phyloP scores from a whole-genome alignment of 768 basidiomycete species.

The Mycena pura region DNA sequence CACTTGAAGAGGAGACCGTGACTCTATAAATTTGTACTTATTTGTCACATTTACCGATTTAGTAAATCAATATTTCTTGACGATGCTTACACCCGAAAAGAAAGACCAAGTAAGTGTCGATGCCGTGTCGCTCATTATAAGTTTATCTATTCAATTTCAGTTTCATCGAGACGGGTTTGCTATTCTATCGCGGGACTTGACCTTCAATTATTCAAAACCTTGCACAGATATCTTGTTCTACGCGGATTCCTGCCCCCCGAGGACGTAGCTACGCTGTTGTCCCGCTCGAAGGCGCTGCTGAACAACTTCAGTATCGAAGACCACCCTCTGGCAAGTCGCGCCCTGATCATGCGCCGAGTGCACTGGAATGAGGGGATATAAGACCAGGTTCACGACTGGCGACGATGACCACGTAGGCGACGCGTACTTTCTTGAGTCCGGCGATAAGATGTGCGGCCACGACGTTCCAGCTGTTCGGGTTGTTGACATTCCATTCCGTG shows the following conservation, averaged over 20 bases:
- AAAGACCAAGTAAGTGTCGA: conserved; percentile 11
- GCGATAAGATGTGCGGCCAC: conserved; percentile 79
- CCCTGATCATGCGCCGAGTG: too few relatives aligned
- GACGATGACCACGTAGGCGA: conserved; percentile 85
- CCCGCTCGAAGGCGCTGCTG: conserved; percentile 76
- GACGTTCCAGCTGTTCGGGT: too few relatives aligned
- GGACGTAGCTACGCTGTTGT: conserved; percentile 67
- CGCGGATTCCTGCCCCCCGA: conserved; percentile 70
- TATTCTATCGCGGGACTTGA: background rate
- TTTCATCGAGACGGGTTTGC: conserved; percentile 66
- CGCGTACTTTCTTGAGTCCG: conserved; percentile 90
- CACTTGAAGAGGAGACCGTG: conserved; percentile 39
- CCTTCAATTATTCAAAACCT: background rate
- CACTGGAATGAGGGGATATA: too few relatives aligned
- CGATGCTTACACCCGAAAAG: conserved; percentile 11
- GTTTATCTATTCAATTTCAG: conserved; percentile 36
- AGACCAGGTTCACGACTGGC: conserved; percentile 92
- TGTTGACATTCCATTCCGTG: background rate
- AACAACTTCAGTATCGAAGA: conserved; percentile 77
- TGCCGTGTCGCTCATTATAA: background rate
- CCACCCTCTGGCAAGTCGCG: conserved; percentile 75
- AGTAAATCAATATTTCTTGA: background rate
- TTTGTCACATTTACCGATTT: conserved; percentile 1
- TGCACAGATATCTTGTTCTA: conserved; percentile 86
- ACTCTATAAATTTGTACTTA: background rate